Conservation (phyloP, 441 rosid genomes). For the Gossypium davidsonii region DNA sequence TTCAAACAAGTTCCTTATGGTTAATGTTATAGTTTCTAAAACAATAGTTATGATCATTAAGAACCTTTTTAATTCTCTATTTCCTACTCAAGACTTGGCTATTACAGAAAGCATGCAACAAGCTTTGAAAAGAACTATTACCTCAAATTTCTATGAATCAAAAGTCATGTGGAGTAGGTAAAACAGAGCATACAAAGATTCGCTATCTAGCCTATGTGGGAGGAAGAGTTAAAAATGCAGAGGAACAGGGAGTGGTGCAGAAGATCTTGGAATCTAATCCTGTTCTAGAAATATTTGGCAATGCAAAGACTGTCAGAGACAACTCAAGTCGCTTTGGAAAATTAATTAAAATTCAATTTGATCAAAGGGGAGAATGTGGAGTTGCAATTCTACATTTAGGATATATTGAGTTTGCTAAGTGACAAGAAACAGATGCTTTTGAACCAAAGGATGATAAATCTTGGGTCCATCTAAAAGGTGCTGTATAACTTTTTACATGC, state of each 20-base stretch:
- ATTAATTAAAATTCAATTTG: conserved; percentile 71
- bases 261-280: conserved; percentile 82
- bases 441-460: conserved; percentile 77
- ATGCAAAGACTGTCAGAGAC: conserved; percentile 70
- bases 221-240: conserved; percentile 41
- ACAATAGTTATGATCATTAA: conserved; percentile 54
- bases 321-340: conserved; percentile 81
- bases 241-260: conserved; percentile 66
- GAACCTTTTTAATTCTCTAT: conserved; percentile 47
- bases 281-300: conserved; percentile 75
- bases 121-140: conserved; percentile 50
- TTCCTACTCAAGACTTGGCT: conserved; percentile 73
- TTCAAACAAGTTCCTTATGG: conserved; percentile 58
- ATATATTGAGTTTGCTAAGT: conserved; percentile 74
- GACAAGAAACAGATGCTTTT: conserved; percentile 69
- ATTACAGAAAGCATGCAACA: conserved; percentile 77
- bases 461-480: conserved; percentile 58
- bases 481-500: conserved; percentile 93
- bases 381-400: conserved; percentile 92
- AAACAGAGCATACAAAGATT: conserved; percentile 78
- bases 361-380: conserved; percentile 66
- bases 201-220: conserved; percentile 67
- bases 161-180: conserved; percentile 54
- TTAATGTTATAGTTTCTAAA: conserved; percentile 67
- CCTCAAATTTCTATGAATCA: no score